These are phyloP conservation scores for Vigna reflexopilosa DNA, from an alignment of 306 rosid genomes.

Conservation along the genomic window DNA sequence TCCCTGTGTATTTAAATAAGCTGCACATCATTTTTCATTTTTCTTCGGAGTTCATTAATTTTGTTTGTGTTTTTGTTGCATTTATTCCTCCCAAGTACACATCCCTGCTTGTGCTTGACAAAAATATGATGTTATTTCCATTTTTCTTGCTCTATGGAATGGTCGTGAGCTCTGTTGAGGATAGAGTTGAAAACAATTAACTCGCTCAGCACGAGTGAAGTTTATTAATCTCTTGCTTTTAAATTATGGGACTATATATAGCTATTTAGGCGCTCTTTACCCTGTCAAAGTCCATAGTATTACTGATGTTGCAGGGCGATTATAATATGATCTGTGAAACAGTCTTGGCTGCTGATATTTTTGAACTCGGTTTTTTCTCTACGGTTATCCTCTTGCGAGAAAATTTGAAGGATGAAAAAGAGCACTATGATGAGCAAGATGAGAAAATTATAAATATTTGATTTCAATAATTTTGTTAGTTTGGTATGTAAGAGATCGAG, in stretches of 20 bases:
- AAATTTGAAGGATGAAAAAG: neutral
- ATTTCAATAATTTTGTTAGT: neutral
- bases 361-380: conserved; percentile 34
- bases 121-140: neutral
- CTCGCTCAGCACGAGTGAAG: conserved; percentile 49
- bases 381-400: neutral
- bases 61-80: neutral
- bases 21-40: conserved; percentile 55
- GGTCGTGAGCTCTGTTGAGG: conserved; percentile 44
- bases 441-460: neutral
- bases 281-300: conserved; percentile 42
- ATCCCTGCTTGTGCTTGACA: conserved; percentile 1
- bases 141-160: conserved; percentile 54
- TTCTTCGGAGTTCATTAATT: neutral
- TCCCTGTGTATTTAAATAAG: conserved; percentile 69
- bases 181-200: conserved; percentile 36
- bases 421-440: neutral
- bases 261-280: conserved; percentile 43
- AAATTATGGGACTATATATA: conserved; percentile 41
- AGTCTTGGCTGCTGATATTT: conserved; percentile 42
- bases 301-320: conserved; percentile 44
- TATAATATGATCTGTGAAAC: conserved; percentile 47
- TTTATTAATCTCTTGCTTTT: conserved; percentile 46
- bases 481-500: neutral
- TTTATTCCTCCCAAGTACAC: neutral